Base-by-base conservation (phyloP, 371 early-diverging fungal genomes). In the Mucor plumbeus region DNA sequence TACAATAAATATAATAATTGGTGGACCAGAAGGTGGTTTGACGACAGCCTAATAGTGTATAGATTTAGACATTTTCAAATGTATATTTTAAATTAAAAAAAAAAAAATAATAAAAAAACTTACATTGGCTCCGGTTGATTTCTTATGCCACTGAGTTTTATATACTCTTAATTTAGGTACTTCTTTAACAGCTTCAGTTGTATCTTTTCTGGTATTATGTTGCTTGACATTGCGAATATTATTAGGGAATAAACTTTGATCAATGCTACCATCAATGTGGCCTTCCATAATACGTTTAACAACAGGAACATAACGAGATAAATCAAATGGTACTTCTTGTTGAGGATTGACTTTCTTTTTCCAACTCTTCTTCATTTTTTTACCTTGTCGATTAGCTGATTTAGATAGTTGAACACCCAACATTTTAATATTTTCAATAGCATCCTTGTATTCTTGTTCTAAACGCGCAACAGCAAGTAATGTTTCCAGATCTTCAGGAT, bases 391-490 rank as follows among this genome's bases (percentile, higher is more conserved):
- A 54, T 68, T 79, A n/a, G 79, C 76, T 41, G 81, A 77, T 63
- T 80, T 83, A 7, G 80, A 79, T 9, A 81, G 60, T 19, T 88
- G 81, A 0, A 92, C 87, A 10, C 93, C 93, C 10, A 96, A 74
- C 31, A 87, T 64, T 7, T 79, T 75, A 34, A 95, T 76, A 71
- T 97, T 95, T 26, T 85, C 89, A 40, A 97, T 85, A 1, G 93
- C 91, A 44, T 93, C 94, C 35, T 86, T 83, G 61, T 92, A 90
- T 26, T 88, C 84, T n/a, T 87, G 80, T 11, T 85, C 79, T 15
- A 98, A 78, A 58, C 89, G 86, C 11, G 95, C 96, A 68, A 87
- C 85, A 5, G 91, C 86, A 36, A 92, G 73, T 34, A 97, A 75
- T 48, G 81, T 71, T 31, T 90, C 88, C 0, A 93, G 77, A 60